phyloP scores from a whole-genome alignment of 805 yeast species.

The Scheffersomyces ergatensis region DNA sequence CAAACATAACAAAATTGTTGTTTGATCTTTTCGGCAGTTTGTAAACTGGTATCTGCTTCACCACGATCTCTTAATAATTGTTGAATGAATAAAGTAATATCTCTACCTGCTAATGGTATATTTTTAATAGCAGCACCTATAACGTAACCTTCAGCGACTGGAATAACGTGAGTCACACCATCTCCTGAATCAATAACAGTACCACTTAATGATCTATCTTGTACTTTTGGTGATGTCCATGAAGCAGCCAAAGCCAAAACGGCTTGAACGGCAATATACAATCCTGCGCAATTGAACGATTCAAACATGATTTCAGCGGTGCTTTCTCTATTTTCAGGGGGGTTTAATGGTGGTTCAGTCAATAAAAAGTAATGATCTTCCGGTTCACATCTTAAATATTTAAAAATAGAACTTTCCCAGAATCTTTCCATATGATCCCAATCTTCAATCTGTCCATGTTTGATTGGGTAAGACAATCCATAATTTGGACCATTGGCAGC shows the following conservation, averaged over 20 bases:
- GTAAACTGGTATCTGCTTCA: slow-evolving; percentile 87
- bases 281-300: slow-evolving; percentile 96
- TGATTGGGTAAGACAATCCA: slow-evolving; percentile 85
- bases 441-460: slow-evolving; percentile 97
- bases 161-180: slow-evolving; percentile 98
- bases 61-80: slow-evolving; percentile 94
- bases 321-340: slow-evolving; percentile 99
- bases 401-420: slow-evolving; percentile 97
- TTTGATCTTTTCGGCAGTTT: slow-evolving; percentile 95
- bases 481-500: slow-evolving; percentile 92
- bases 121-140: slow-evolving; percentile 97
- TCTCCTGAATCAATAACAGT: slow-evolving; percentile 98
- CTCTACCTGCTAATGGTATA: slow-evolving; percentile 98
- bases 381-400: slow-evolving; percentile 95
- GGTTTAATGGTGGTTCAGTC: slow-evolving; percentile 98
- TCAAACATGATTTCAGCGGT: slow-evolving; percentile 99
- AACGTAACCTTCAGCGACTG: slow-evolving; percentile 99
- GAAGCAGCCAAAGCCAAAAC: slow-evolving; percentile 98
- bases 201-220: slow-evolving; percentile 94
- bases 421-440: slow-evolving; percentile 99
- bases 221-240: slow-evolving; percentile 96
- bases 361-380: slow-evolving; percentile 95
- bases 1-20: slow-evolving; percentile 97
- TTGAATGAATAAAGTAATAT: slow-evolving; percentile 92
- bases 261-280: slow-evolving; percentile 98